These are phyloP conservation scores for Diplogelasinospora grovesii DNA, from an alignment of 495 filamentous ascomycete genomes.

Conservation along the genomic window DNA sequence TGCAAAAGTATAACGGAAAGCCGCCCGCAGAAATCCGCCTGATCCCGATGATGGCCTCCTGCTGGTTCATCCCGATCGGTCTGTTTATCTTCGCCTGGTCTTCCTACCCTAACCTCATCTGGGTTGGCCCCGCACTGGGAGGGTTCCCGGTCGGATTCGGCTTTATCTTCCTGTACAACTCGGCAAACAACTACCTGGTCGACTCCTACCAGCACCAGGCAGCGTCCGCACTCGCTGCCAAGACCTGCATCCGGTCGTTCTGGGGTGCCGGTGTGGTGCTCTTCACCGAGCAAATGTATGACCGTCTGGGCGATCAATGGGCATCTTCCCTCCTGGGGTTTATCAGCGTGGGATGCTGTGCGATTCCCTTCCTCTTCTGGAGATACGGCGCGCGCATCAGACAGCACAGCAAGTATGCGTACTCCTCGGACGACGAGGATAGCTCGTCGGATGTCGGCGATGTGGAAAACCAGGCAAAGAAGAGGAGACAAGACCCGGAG, in stretches of 20 bases:
- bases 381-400: constrained; percentile 65
- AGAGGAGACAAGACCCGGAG: no score
- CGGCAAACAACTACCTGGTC: constrained; percentile 75
- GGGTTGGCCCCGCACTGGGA: constrained; percentile 65
- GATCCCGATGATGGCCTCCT: constrained; percentile 79
- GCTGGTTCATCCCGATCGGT: constrained; percentile 71
- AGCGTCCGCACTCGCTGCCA: constrained; percentile 78
- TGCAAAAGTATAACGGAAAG: constrained; percentile 52
- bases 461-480: constrained; percentile 21
- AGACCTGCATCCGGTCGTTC: constrained; percentile 71
- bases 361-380: constrained; percentile 72
- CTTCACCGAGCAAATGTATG: constrained; percentile 78
- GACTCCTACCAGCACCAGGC: constrained; percentile 82
- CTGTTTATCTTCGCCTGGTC: constrained; percentile 85
- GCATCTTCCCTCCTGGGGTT: constrained; percentile 65
- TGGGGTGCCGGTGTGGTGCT: constrained; percentile 72
- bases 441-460: constrained; percentile 11
- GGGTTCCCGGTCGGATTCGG: constrained; percentile 77
- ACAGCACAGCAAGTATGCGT: constrained; percentile 58
- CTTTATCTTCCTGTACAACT: constrained; percentile 81
- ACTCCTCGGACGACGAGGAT: constrained; percentile 38
- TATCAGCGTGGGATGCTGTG: constrained; percentile 64
- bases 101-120: constrained; percentile 56
- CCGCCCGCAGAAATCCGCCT: constrained; percentile 71
- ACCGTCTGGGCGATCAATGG: constrained; percentile 66